phyloP scores from a whole-genome alignment of 345 rosid genomes.

The Hevea brasiliensis region DNA sequence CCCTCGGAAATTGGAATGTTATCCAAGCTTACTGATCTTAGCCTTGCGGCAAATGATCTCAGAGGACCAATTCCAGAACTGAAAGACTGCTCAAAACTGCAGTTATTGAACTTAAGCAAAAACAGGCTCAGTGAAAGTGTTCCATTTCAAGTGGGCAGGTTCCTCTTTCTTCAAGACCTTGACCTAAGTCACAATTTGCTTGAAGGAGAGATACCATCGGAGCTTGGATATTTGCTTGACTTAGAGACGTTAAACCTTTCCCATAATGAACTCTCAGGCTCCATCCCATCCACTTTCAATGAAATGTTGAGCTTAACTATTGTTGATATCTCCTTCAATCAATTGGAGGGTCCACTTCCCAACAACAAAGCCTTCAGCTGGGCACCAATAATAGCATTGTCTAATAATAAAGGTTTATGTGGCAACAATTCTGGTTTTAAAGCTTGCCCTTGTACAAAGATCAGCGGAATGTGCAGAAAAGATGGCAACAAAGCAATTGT shows the following conservation, averaged over 20 bases:
- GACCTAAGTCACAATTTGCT: neutral
- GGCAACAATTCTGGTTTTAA: neutral
- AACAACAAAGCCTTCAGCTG: neutral
- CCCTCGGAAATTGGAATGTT: neutral
- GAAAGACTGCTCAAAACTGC: neutral
- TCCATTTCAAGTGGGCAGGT: neutral
- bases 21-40: neutral
- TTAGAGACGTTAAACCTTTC: neutral
- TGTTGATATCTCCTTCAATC: neutral
- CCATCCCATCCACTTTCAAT: neutral
- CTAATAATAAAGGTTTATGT: neutral
- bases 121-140: neutral
- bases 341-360: neutral
- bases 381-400: neutral
- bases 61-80: neutral
- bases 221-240: neutral
- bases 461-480: neutral
- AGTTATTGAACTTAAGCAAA: neutral
- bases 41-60: neutral
- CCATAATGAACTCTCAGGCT: neutral
- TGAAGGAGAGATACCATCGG: neutral
- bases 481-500: neutral
- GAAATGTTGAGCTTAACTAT: neutral
- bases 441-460: neutral
- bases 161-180: neutral